Conservation (phyloP, 805 yeast genomes). For the Brettanomyces bruxellensis region DNA sequence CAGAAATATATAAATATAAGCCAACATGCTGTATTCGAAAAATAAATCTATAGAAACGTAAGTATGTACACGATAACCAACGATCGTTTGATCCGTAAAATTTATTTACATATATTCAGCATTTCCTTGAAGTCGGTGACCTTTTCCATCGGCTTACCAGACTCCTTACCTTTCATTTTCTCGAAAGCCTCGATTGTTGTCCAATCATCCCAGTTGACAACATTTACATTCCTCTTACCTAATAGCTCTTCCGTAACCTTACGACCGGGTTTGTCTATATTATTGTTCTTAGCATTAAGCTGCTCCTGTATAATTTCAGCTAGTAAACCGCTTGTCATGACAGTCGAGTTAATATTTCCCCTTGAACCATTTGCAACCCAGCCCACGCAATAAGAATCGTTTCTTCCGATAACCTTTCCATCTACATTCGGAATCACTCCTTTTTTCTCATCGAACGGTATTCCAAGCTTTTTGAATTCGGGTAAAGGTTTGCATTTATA, state of each 20-base stretch:
- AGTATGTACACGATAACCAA: too few species aligned
- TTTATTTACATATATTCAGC: conserved; percentile 25
- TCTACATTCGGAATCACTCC: conserved; percentile 39
- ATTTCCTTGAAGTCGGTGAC: conserved; percentile 38
- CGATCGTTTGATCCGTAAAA: too few species aligned
- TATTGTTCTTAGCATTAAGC: conserved; percentile 7
- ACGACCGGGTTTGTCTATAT: conserved; percentile 22
- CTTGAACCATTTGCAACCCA: conserved; percentile 85
- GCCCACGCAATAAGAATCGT: conserved; percentile 71
- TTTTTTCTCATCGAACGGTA: conserved; percentile 34
- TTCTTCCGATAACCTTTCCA: conserved; percentile 31
- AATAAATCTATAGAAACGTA: too few species aligned
- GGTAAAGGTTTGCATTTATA: conserved; percentile 59
- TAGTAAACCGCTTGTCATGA: conserved; percentile 73
- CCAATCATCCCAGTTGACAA: conserved; percentile 66
- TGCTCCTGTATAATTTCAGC: conserved; percentile 61
- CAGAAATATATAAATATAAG: too few species aligned
- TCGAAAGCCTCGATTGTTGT: conserved; percentile 45
- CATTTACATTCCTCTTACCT: conserved; percentile 12
- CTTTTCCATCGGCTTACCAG: conserved; percentile 53
- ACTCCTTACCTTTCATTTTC: conserved; percentile 32
- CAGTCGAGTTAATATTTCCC: conserved; percentile 88
- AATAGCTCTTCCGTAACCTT: conserved; percentile 18
- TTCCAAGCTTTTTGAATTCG: conserved; percentile 44
- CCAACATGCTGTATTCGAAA: not conserved